These are phyloP conservation scores for Tillandsia leiboldiana DNA, from an alignment of 176 grass and related monocot genomes.

Conservation along the genomic window DNA sequence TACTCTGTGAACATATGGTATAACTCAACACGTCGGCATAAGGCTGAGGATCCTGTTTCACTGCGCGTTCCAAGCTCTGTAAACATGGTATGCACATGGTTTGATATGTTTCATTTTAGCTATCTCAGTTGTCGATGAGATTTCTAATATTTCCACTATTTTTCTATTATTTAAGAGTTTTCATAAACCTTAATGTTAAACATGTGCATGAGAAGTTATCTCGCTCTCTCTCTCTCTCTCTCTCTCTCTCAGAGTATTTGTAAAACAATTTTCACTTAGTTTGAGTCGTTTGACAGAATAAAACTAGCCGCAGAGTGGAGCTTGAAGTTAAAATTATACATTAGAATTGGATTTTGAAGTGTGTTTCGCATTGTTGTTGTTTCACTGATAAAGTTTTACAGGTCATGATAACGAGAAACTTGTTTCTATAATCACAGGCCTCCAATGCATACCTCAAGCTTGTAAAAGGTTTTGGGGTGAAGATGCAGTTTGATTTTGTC, in stretches of 20 bases:
- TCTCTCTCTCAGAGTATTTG: no score
- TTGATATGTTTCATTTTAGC: conserved; percentile 3
- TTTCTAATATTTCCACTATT: neutral
- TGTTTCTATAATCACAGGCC: conserved; percentile 19
- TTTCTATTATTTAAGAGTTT: neutral
- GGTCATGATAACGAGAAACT: neutral
- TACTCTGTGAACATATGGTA: conserved; percentile 41
- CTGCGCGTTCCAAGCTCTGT: conserved; percentile 22
- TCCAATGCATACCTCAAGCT: conserved; percentile 37
- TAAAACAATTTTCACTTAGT: neutral
- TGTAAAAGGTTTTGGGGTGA: conserved; percentile 26
- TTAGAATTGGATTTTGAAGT: conserved; percentile 3
- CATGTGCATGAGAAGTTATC: no score
- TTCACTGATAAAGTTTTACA: conserved; percentile 17
- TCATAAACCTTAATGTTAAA: no score
- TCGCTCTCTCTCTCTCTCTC: no score
- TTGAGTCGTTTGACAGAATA: neutral
- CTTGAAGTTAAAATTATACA: neutral
- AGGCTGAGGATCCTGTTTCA: neutral
- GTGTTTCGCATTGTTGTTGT: conserved; percentile 27
- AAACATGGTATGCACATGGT: conserved; percentile 34
- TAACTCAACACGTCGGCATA: conserved; percentile 17
- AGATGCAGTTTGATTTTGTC: conserved; percentile 40
- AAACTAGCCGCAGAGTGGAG: neutral
- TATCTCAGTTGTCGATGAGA: neutral